These are phyloP conservation scores for Scortechinia acanthostroma DNA, from an alignment of 2,329 filamentous ascomycete genomes.

Conservation along the genomic window DNA sequence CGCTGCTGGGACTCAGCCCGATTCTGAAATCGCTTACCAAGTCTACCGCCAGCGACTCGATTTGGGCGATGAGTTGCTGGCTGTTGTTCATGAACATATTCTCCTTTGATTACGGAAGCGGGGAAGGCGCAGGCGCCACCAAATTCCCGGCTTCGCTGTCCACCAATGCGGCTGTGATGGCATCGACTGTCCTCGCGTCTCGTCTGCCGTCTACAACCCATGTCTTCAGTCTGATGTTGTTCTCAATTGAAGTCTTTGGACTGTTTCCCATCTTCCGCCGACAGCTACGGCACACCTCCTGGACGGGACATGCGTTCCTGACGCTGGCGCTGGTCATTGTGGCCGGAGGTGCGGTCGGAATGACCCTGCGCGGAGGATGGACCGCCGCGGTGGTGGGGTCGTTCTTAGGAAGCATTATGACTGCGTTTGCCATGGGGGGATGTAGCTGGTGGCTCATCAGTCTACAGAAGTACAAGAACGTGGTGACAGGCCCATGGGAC, in stretches of 20 bases:
- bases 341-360: slow-evolving; percentile 51
- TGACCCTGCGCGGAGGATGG: slow-evolving; percentile 37
- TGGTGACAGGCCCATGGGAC: slow-evolving; percentile 72
- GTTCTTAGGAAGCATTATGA: slow-evolving; percentile 52
- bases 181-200: slow-evolving; percentile 64
- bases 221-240: slow-evolving; percentile 67
- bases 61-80: slow-evolving; percentile 68
- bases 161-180: slow-evolving; percentile 70
- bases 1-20: slow-evolving; percentile 64
- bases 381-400: slow-evolving; percentile 49
- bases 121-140: slow-evolving; percentile 17
- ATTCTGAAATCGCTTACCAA: slow-evolving; percentile 68
- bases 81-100: slow-evolving; percentile 69
- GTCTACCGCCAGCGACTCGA: slow-evolving; percentile 64
- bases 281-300: slow-evolving; percentile 58
- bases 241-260: slow-evolving; percentile 71
- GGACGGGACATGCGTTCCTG: slow-evolving; percentile 53
- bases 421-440: slow-evolving; percentile 58
- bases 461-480: slow-evolving; percentile 72
- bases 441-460: slow-evolving; percentile 75
- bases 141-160: slow-evolving; percentile 51
- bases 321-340: slow-evolving; percentile 53
- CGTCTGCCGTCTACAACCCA: slow-evolving; percentile 62
- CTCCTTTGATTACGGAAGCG: slow-evolving; percentile 67
- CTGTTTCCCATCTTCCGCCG: slow-evolving; percentile 68